Conservation (phyloP, 805 yeast genomes). For the Zygosaccharomyces rouxii region DNA sequence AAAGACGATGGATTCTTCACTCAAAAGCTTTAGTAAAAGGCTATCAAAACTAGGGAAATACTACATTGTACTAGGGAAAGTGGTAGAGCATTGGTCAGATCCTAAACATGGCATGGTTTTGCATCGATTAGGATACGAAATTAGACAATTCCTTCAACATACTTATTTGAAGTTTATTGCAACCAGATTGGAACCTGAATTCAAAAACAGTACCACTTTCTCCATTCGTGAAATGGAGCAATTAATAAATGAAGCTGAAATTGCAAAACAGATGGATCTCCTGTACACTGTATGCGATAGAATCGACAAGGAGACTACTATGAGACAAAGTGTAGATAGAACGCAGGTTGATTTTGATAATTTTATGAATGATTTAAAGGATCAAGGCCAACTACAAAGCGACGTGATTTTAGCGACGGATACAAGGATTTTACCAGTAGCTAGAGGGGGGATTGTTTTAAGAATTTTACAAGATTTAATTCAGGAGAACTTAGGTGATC, state of each 20-base stretch:
- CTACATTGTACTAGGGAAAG: slow-evolving; percentile 54
- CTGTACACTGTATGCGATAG: slow-evolving; percentile 52
- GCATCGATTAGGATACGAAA: slow-evolving; percentile 64
- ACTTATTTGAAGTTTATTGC: slow-evolving; percentile 36
- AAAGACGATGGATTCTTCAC: slow-evolving; percentile 65
- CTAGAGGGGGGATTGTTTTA: slow-evolving; percentile 77
- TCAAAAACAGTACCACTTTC: slow-evolving; percentile 45
- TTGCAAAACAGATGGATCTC: slow-evolving; percentile 44
- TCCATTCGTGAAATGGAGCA: slow-evolving; percentile 59
- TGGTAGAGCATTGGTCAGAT: slow-evolving; percentile 54
- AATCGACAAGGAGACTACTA: slow-evolving; percentile 46
- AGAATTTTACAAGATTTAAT: slow-evolving; percentile 56
- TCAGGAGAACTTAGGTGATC: slow-evolving; percentile 62
- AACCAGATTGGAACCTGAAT: slow-evolving; percentile 49
- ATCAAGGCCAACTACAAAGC: slow-evolving; percentile 35
- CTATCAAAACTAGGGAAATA: slow-evolving; percentile 59
- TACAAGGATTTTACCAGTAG: slow-evolving; percentile 46
- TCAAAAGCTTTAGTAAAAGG: slow-evolving; percentile 63
- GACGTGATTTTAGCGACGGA: slow-evolving; percentile 43
- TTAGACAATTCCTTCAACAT: slow-evolving; percentile 43
- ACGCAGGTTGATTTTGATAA: slow-evolving; percentile 39
- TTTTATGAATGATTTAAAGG: slow-evolving; percentile 41
- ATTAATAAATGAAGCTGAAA: slow-evolving; percentile 37
- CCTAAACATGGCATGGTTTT: slow-evolving; percentile 63
- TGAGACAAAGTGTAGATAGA: slow-evolving; percentile 35